phyloP scores from a whole-genome alignment of 208 protist genomes.

The Novymonas esmeraldas region DNA sequence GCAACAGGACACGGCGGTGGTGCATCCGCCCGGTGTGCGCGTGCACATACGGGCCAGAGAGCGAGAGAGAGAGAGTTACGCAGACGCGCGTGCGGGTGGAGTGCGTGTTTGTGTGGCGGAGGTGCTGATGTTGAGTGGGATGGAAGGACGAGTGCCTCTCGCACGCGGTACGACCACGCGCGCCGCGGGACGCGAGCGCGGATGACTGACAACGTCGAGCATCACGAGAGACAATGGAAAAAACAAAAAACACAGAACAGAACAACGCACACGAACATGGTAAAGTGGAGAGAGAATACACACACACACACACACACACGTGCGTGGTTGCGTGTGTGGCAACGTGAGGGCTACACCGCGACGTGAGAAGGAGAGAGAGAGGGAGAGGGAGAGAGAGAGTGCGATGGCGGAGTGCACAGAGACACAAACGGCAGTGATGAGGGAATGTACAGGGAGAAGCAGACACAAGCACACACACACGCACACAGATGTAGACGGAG shows the following conservation, averaged over 20 bases:
- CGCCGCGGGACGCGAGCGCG: no score
- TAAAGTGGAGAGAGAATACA: background rate
- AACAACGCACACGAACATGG: no score
- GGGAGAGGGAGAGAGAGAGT: slow-evolving; percentile 1
- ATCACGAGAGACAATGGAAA: no score
- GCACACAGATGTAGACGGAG: background rate
- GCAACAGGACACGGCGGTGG: no score
- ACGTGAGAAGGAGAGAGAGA: background rate
- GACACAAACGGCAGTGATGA: no score
- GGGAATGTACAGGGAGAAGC: background rate
- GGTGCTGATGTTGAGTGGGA: background rate
- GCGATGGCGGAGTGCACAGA: background rate
- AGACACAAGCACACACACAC: background rate
- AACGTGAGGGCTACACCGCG: background rate
- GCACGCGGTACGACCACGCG: no score
- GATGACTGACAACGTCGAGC: no score
- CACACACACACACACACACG: slow-evolving; percentile 1
- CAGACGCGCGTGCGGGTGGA: background rate
- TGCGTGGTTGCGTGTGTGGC: background rate
- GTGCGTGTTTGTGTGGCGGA: background rate
- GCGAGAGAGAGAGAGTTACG: no score
- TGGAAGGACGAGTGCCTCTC: no score
- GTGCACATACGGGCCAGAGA: no score
- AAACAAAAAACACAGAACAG: background rate
- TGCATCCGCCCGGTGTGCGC: no score